Conservation (phyloP, 306 rosid genomes). For the Glycine latifolia region DNA sequence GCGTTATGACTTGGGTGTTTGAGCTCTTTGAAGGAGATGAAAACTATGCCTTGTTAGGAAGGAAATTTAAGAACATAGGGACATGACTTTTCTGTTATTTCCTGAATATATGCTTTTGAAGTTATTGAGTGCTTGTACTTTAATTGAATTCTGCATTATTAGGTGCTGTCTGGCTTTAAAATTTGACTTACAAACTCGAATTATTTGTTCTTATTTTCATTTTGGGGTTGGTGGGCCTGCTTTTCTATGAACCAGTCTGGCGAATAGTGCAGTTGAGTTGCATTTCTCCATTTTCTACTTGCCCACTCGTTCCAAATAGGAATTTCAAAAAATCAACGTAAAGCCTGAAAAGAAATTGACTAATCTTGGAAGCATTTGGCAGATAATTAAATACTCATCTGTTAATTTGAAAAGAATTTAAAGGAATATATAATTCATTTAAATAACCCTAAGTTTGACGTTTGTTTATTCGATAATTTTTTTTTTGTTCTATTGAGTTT, state of each 20-base stretch:
- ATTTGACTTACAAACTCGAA: not conserved
- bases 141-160: conserved; percentile 21
- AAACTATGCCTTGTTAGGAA: conserved; percentile 31
- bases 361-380: no score
- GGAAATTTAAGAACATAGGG: conserved; percentile 19
- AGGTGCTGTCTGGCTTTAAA: not conserved
- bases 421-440: no score
- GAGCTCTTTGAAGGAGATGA: conserved; percentile 34
- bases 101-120: conserved; percentile 10
- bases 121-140: conserved; percentile 36
- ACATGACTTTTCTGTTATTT: conserved; percentile 29
- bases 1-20: conserved; percentile 21
- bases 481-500: no score
- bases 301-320: not conserved
- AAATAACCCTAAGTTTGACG: no score
- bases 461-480: no score
- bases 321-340: not conserved
- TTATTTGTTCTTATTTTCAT: conserved; percentile 9
- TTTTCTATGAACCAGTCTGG: not conserved
- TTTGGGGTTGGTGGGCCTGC: not conserved
- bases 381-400: no score
- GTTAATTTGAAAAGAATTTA: no score
- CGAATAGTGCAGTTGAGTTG: not conserved
- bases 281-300: not conserved
- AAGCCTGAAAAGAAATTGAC: not conserved